A percentile compares a stretch with the other conserved stretches of the same genome.
Evolutionary conservation across 345 rosid species (phyloP).

Genomic region (Euphorbia lathyris): DNA sequence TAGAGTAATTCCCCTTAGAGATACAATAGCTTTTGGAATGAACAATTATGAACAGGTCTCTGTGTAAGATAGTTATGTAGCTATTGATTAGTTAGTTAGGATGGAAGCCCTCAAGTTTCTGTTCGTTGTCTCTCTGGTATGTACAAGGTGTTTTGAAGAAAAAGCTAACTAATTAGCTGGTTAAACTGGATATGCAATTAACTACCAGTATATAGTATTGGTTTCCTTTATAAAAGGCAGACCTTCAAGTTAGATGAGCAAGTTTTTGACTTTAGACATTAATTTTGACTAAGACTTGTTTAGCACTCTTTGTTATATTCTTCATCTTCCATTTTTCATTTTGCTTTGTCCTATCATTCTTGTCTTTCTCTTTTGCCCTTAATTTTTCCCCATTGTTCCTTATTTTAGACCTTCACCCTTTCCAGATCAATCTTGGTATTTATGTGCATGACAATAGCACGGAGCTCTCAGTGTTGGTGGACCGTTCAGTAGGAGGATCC

Average conservation of each 20-base stretch:
- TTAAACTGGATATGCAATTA: background rate
- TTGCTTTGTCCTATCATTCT: background rate
- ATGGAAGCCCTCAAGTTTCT: background rate
- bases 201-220: background rate
- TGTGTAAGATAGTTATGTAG: background rate
- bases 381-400: too few species aligned
- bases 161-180: background rate
- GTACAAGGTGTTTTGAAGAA: background rate
- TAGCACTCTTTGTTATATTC: background rate
- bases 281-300: background rate
- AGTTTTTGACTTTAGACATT: background rate
- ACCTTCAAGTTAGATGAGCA: background rate
- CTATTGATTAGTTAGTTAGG: background rate
- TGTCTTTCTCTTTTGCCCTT: background rate
- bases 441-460: constrained; percentile 61
- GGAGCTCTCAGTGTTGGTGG: constrained; percentile 85
- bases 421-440: constrained; percentile 81
- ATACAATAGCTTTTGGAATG: background rate
- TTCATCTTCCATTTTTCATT: background rate
- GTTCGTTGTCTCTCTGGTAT: background rate
- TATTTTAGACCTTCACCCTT: constrained; percentile 9
- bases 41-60: background rate
- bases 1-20: background rate
- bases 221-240: background rate
- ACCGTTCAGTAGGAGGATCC: constrained; percentile 84